These are phyloP conservation scores for Diplodia corticola DNA, from an alignment of 2,329 filamentous ascomycete genomes.

Conservation along the genomic window DNA sequence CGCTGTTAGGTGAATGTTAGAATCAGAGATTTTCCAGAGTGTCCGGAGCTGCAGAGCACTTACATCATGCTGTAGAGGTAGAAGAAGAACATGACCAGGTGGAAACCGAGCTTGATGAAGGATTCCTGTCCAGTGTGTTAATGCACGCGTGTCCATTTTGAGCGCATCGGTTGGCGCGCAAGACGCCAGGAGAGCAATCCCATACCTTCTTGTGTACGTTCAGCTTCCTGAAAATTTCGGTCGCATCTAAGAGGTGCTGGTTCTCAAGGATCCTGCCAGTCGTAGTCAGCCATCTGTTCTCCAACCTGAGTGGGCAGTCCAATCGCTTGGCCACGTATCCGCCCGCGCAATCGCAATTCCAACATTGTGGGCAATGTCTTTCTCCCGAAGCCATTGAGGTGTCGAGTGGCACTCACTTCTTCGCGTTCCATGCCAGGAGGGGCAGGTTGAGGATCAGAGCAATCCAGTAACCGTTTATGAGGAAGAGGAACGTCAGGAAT, in stretches of 20 bases:
- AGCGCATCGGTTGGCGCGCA: neutral
- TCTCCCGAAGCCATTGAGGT: neutral
- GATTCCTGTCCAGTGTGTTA: conserved; percentile 69
- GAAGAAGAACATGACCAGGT: conserved; percentile 99
- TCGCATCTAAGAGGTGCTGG: conserved; percentile 93
- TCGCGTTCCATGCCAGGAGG: conserved; percentile 87
- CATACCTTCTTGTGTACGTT: conserved; percentile 97
- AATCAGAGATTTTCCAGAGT: neutral
- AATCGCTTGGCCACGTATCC: conserved; percentile 2
- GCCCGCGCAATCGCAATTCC: neutral
- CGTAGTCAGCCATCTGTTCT: conserved; percentile 36
- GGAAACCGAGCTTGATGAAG: conserved; percentile 98
- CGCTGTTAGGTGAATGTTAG: conserved; percentile 40
- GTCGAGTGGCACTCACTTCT: conserved; percentile 72
- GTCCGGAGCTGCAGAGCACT: neutral
- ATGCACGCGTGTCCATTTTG: neutral
- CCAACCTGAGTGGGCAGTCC: neutral
- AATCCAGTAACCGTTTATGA: conserved; percentile 99
- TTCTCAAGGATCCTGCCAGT: conserved; percentile 84
- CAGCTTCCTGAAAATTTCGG: conserved; percentile 98
- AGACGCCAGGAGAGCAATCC: neutral
- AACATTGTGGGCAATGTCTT: neutral
- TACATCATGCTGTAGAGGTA: conserved; percentile 96
- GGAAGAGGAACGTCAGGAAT: conserved; percentile 91
- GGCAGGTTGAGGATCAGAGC: conserved; percentile 90